Percentiles rank a stretch among this genome's conserved stretches.
phyloP scores from a whole-genome alignment of 768 basidiomycete species.

The Kwoniella dendrophila region DNA sequence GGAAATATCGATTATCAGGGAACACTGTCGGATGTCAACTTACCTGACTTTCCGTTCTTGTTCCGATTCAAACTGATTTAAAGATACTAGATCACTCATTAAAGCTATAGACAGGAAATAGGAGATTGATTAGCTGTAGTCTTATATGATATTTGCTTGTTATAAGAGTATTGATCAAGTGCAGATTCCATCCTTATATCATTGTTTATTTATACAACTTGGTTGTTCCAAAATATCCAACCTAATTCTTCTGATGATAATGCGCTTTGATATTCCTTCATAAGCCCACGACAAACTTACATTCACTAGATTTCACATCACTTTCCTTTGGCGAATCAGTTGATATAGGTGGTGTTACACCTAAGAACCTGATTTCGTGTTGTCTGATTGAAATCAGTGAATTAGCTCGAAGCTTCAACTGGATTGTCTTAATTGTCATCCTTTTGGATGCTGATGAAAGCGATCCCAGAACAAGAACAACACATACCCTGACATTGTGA shows the following conservation, averaged over 20 bases:
- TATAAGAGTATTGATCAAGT: too few relatives aligned
- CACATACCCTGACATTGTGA: conserved; percentile 11
- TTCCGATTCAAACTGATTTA: conserved; percentile 86
- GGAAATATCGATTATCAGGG: neutral
- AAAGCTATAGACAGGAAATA: conserved; percentile 58
- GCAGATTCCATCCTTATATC: too few relatives aligned
- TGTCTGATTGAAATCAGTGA: too few relatives aligned
- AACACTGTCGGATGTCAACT: conserved; percentile 47
- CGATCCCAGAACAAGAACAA: neutral
- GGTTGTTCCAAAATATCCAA: neutral
- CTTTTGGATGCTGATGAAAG: too few relatives aligned
- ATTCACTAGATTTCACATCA: conserved; percentile 50
- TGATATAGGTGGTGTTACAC: conserved; percentile 54
- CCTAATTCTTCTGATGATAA: neutral
- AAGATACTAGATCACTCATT: conserved; percentile 83
- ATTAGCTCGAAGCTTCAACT: too few relatives aligned
- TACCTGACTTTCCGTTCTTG: conserved; percentile 86
- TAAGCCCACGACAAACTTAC: conserved; percentile 20
- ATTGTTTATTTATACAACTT: too few relatives aligned
- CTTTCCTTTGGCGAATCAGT: conserved; percentile 49
- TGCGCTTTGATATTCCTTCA: too few relatives aligned
- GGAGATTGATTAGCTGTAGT: neutral
- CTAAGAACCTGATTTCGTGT: conserved; percentile 43
- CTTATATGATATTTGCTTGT: too few relatives aligned
- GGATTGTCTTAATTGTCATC: too few relatives aligned